phyloP scores from a whole-genome alignment of 2,329 filamentous ascomycete genomes.

The Aureobasidium uvarum region DNA sequence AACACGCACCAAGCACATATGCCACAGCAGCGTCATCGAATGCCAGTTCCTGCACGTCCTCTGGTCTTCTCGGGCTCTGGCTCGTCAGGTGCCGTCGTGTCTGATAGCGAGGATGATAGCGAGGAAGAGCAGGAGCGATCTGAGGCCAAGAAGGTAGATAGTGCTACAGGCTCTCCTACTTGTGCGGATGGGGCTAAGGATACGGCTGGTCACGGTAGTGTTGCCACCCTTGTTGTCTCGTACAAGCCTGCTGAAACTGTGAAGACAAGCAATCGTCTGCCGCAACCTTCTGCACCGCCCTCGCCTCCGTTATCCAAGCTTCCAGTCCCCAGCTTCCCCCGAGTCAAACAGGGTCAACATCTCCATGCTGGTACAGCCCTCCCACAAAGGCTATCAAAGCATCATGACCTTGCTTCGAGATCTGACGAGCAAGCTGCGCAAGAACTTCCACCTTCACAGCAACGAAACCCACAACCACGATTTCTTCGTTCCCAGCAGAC shows the following conservation, averaged over 20 bases:
- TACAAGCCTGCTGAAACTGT: slow-evolving; percentile 7
- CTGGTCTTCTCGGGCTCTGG: background rate
- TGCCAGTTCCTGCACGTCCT: background rate
- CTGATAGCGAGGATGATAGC: slow-evolving; percentile 13
- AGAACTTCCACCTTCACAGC: background rate
- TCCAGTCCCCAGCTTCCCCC: background rate
- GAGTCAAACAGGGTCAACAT: background rate
- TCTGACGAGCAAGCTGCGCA: background rate
- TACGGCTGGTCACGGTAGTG: background rate
- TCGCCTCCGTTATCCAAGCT: slow-evolving; percentile 8
- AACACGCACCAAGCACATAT: background rate
- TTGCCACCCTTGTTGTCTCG: background rate
- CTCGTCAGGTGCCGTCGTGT: background rate
- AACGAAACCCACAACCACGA: background rate
- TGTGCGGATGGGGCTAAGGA: background rate
- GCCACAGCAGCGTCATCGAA: background rate
- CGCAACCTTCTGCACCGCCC: background rate
- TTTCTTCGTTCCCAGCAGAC: background rate
- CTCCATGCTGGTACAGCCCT: slow-evolving; percentile 3
- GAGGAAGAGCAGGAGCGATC: background rate
- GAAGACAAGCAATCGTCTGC: slow-evolving; percentile 4
- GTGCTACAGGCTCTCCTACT: background rate
- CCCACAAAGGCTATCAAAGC: background rate
- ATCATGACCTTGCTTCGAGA: background rate
- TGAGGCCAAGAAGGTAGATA: background rate